Evolutionary conservation across 305 asterid species (phyloP).

Genomic region (Fraxinus platypoda): DNA sequence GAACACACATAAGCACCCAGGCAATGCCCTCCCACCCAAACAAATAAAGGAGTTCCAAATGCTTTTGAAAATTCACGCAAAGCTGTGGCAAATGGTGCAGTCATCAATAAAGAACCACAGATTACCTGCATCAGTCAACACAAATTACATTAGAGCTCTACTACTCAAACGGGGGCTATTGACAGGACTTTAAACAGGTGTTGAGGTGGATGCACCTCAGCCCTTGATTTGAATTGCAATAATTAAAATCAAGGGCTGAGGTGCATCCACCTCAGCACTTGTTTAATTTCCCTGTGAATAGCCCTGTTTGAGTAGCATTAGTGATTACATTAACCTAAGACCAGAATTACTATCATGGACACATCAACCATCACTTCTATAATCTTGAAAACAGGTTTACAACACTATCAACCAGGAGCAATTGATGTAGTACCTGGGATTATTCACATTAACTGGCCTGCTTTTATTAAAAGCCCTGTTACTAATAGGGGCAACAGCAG

Average conservation of each 20-base stretch:
- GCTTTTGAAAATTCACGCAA: slow-evolving; percentile 32
- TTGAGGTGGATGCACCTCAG: too few species aligned
- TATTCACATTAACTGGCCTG: slow-evolving; percentile 47
- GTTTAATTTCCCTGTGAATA: too few species aligned
- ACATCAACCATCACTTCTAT: slow-evolving; percentile 1
- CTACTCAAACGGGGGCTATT: too few species aligned
- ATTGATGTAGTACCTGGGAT: slow-evolving; percentile 47
- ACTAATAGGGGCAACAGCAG: slow-evolving; percentile 61
- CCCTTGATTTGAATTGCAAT: too few species aligned
- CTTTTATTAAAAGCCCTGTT: slow-evolving; percentile 50
- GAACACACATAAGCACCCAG: slow-evolving; percentile 18
- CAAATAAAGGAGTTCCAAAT: slow-evolving; percentile 21
- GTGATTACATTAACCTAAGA: slow-evolving; percentile 1
- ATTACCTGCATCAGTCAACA: slow-evolving; percentile 52
- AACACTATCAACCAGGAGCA: neutral
- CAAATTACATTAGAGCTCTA: neutral
- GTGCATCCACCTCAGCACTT: too few species aligned
- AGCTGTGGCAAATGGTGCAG: slow-evolving; percentile 39
- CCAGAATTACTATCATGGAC: slow-evolving; percentile 9
- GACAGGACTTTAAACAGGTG: too few species aligned
- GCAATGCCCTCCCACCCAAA: slow-evolving; percentile 30
- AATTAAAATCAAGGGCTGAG: too few species aligned
- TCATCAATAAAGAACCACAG: slow-evolving; percentile 41
- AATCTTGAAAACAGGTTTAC: neutral
- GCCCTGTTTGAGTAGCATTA: too few species aligned